Percentiles rank a stretch among this genome's conserved stretches.
Conservation (phyloP, 2,329 filamentous ascomycete species). For the Colletotrichum musicola region DNA sequence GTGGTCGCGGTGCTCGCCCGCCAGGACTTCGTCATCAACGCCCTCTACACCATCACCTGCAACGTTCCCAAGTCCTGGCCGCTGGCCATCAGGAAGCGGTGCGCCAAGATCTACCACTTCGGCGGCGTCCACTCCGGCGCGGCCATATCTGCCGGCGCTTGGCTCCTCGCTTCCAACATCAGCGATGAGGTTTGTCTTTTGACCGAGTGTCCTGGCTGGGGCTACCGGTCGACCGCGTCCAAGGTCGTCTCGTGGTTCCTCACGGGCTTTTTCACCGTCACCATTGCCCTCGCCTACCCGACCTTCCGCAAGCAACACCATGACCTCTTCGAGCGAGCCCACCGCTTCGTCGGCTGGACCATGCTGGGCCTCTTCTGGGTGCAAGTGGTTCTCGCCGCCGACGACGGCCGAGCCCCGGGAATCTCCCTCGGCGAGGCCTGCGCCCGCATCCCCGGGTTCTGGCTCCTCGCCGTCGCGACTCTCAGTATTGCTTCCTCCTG, state of each 20-base stretch:
- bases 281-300: slow-evolving; percentile 71
- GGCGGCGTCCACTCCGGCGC: slow-evolving; percentile 65
- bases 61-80: slow-evolving; percentile 58
- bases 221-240: slow-evolving; percentile 50
- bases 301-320: slow-evolving; percentile 68
- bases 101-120: slow-evolving; percentile 64
- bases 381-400: slow-evolving; percentile 66
- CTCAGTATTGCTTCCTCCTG: slow-evolving; percentile 78
- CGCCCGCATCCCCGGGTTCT: slow-evolving; percentile 65
- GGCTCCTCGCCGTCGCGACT: slow-evolving; percentile 76
- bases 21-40: slow-evolving; percentile 66
- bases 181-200: slow-evolving; percentile 47
- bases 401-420: slow-evolving; percentile 55
- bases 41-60: slow-evolving; percentile 61
- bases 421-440: slow-evolving; percentile 52
- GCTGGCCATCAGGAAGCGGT: slow-evolving; percentile 59
- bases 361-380: slow-evolving; percentile 74
- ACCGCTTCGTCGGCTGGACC: slow-evolving; percentile 59
- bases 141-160: slow-evolving; percentile 62
- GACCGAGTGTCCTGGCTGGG: slow-evolving; percentile 46
- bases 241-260: slow-evolving; percentile 70
- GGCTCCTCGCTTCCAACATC: slow-evolving; percentile 60
- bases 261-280: slow-evolving; percentile 68
- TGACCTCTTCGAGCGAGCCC: slow-evolving; percentile 56
- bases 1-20: slow-evolving; percentile 62